Base-by-base conservation (phyloP, 257 asterid genomes). In the Pogostemon cablin region DNA sequence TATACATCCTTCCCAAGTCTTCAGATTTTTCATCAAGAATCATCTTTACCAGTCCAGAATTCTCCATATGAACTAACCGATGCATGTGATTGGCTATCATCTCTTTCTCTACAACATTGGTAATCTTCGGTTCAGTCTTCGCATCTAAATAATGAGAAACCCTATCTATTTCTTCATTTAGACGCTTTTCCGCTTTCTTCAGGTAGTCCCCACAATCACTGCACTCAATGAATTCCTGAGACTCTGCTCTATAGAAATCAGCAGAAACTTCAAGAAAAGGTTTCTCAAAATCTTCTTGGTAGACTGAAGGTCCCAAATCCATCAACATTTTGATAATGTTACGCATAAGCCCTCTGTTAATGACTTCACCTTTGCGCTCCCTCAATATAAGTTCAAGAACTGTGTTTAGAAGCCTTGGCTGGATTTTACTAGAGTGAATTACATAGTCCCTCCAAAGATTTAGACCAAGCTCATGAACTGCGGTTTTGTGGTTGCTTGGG, bases 71-170 rank as follows among this genome's bases (percentile, higher is more conserved):
- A 73, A 90, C 88, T 48, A 92, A 81, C 71, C 97, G 83, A 41
- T 69, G 86, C 97, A 90, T 92, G 86, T 90, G 97, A 75, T 81
- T 88, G 76, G 87, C 91, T 74, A 92, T 86, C 98, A 92, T 86
- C 88, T 92, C 96, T 62, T 85, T 85, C 86, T 86, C 96, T 12
- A 90, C 90, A 3, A 90, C 93, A 75, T 65, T 85, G 50, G 96
- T 90, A 50, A 92, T 85, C 80, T 86, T 87, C 10, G 79, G 32
- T 81, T 90, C 98, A 69, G 87, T 92, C 81, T 71, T 88, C 42
- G 89, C 58, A 75, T 90, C 98, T 80, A 90, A 68, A 78, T 90
- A 92, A 67, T 90, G 92, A 0, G 97, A 85, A 9, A 90, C 95
- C 78, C 98, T 84, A 81, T 90, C 98, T 9, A 85, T 86, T 78